Evolutionary conservation across 306 rosid species (phyloP).

Genomic region (Dalbergia oliveri): DNA sequence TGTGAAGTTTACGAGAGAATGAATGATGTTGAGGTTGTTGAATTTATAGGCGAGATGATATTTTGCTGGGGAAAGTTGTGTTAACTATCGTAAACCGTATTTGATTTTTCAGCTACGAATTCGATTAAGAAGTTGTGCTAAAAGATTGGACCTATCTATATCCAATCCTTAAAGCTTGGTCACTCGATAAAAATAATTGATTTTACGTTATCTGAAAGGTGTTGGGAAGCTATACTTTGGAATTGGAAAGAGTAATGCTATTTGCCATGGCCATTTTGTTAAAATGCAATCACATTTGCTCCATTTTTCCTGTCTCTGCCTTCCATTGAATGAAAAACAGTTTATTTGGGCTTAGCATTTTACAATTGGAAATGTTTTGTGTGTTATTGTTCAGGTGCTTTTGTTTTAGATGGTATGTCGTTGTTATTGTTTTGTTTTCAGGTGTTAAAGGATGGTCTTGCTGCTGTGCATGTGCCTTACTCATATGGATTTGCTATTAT

Average conservation of each 20-base stretch:
- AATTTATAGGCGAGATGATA: slow-evolving; percentile 31
- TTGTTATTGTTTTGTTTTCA: slow-evolving; percentile 40
- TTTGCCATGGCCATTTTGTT: background rate
- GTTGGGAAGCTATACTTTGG: slow-evolving; percentile 10
- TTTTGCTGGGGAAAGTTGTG: slow-evolving; percentile 2
- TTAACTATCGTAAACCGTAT: background rate
- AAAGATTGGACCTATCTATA: background rate
- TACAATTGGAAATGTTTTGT: slow-evolving; percentile 13
- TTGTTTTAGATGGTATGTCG: slow-evolving; percentile 23
- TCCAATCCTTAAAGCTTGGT: background rate
- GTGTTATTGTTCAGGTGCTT: slow-evolving; percentile 15
- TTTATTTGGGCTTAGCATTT: background rate
- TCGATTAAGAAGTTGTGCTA: background rate
- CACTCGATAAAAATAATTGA: background rate
- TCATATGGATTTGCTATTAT: slow-evolving; percentile 97
- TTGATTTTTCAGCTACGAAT: slow-evolving; percentile 25
- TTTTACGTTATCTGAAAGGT: slow-evolving; percentile 7
- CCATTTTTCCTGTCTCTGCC: background rate
- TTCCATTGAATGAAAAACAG: background rate
- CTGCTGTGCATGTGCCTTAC: slow-evolving; percentile 87
- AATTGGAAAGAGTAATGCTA: background rate
- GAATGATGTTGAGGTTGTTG: slow-evolving; percentile 3
- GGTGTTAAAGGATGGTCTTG: slow-evolving; percentile 87
- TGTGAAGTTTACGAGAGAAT: slow-evolving; percentile 1
- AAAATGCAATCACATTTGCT: background rate